Evolutionary conservation across 2,329 filamentous ascomycete species (phyloP), one percentile per base, ranked within the genome.

Genomic region (Myriosclerotinia scirpicola): DNA sequence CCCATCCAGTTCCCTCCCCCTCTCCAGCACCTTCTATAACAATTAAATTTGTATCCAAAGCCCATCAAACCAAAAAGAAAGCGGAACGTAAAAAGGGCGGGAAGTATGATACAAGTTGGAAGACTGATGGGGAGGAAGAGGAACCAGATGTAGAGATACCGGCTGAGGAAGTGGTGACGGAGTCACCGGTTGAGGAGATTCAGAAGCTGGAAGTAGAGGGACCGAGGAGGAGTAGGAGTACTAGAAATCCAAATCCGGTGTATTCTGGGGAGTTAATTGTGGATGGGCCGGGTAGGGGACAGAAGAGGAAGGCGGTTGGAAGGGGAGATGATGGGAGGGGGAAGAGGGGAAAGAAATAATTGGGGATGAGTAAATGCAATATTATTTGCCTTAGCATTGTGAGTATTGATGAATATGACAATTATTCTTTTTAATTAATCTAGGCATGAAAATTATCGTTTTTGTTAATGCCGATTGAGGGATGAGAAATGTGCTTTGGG

Each of bases 201-300:
- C 38, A 12, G 5, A 58, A 9, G 2, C 6, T 20, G 34, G 44
- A 11, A 8, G n/a, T 40, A 4, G 22, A 20, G 9, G 36, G 26
- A 7, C 22, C 30, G 5, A 30, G 26, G 9, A 36, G 54, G 44
- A 38, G 54, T 20, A 48, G 63, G 22, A 65, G 54, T 8, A 65
- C 54, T n/a, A 65, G 63, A 30, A 65, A 65, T 26, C 12, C 8
- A 1, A n/a, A 52, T 40, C 63, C 54, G 8, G 30, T 48, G 12
- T 65, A 65, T 34, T 34, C 34, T 3, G 63, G 63, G 8, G 53
- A 65, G 7, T 1, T 65, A 1, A 11, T 65, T 7, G 42, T 65
- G 7, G 11, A 40, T 14, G 60, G 26, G 2, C 22, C 34, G 6
- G 54, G 63, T 12, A 59, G 12, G 8, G 53, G 42, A 7, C 38